These are phyloP conservation scores for Phyllosticta citrichinensis DNA, from an alignment of 2,329 filamentous ascomycete species.

Conservation along the genomic window DNA sequence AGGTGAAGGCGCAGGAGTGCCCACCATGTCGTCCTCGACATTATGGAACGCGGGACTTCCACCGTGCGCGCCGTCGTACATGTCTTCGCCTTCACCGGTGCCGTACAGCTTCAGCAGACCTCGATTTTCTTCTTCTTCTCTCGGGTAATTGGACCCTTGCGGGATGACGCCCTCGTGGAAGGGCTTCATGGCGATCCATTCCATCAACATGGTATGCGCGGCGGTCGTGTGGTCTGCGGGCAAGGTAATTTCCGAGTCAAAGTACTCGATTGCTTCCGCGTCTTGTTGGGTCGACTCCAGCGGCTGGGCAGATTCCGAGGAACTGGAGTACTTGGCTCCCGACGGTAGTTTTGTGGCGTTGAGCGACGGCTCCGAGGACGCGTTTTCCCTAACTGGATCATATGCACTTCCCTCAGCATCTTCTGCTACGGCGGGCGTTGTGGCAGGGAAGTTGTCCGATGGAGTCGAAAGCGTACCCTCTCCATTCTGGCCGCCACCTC, in stretches of 20 bases:
- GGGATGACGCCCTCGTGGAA: constrained; percentile 45
- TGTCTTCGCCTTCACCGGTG: constrained; percentile 62
- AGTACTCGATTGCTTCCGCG: constrained; percentile 31
- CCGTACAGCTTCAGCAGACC: constrained; percentile 69
- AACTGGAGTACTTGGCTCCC: constrained; percentile 17
- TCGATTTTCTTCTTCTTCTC: constrained; percentile 62
- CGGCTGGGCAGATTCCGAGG: constrained; percentile 1
- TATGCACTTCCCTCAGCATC: constrained; percentile 9
- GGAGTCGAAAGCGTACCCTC: constrained; percentile 10
- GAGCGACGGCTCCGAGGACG: constrained; percentile 8
- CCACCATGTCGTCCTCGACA: constrained; percentile 22
- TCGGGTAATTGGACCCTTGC: constrained; percentile 49
- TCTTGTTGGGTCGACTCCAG: background rate
- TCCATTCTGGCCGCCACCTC: constrained; percentile 7
- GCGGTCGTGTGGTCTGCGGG: constrained; percentile 81
- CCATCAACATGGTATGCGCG: constrained; percentile 67
- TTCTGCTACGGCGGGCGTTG: constrained; percentile 6
- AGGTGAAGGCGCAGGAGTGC: constrained; percentile 28
- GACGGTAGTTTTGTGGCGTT: constrained; percentile 2
- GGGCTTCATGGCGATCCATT: constrained; percentile 44
- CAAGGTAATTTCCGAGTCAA: constrained; percentile 51
- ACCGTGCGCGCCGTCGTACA: constrained; percentile 38
- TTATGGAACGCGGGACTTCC: constrained; percentile 30
- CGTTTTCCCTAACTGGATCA: constrained; percentile 10
- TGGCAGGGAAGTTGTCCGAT: constrained; percentile 10